Conservation (phyloP, 495 filamentous ascomycete species). For the Tetracladium marchalianum region DNA sequence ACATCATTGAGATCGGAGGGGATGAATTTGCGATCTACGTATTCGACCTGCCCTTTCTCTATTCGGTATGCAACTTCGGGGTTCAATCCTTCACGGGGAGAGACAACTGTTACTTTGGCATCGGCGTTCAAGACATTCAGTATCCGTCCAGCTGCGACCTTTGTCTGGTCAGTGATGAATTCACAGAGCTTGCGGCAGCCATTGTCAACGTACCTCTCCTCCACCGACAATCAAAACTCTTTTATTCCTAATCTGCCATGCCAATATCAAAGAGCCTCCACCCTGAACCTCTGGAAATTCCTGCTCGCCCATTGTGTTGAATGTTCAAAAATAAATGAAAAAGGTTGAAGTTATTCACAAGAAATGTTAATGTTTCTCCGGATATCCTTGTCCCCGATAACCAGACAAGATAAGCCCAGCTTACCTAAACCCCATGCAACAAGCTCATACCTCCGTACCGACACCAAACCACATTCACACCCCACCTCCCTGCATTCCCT, state of each 20-base stretch:
- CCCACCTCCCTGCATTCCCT: no score
- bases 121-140: constrained; percentile 89
- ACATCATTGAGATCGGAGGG: constrained; percentile 67
- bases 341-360: constrained; percentile 2
- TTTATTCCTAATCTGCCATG: constrained; percentile 86
- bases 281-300: constrained; percentile 73
- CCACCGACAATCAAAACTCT: constrained; percentile 81
- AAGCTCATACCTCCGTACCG: no score
- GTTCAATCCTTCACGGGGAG: constrained; percentile 70
- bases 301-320: constrained; percentile 8
- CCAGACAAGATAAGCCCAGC: no score
- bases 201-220: constrained; percentile 57
- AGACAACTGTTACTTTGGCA: constrained; percentile 77
- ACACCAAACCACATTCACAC: no score
- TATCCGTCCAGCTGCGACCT: constrained; percentile 95
- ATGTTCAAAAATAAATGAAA: neutral
- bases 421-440: no score
- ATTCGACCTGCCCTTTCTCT: constrained; percentile 56
- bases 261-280: constrained; percentile 85
- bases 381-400: constrained; percentile 2
- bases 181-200: neutral
- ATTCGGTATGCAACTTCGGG: constrained; percentile 80
- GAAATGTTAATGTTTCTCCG: constrained; percentile 1
- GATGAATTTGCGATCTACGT: constrained; percentile 74
- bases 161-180: constrained; percentile 12